Conservation (phyloP, 106 monocot genomes). For the Acanthochlamys bracteata region DNA sequence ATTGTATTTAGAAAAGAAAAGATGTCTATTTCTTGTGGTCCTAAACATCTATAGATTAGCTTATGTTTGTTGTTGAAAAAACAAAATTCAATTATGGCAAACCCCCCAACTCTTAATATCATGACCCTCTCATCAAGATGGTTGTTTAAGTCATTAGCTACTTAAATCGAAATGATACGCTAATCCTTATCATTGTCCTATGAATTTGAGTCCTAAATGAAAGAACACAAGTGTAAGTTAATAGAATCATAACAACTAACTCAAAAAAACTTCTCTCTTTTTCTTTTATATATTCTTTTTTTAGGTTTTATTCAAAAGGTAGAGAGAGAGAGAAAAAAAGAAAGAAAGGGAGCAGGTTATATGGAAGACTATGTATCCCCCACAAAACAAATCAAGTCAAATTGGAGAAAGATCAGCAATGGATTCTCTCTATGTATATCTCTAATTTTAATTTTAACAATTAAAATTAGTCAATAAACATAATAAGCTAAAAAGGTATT, state of each 20-base stretch:
- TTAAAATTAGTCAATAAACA: too few relatives aligned
- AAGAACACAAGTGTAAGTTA: not conserved
- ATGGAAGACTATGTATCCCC: too few relatives aligned
- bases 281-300: not conserved
- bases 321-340: too few relatives aligned
- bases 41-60: too few relatives aligned
- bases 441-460: too few relatives aligned
- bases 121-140: not conserved
- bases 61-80: not conserved
- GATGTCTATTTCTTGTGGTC: too few relatives aligned
- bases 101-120: not conserved
- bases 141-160: not conserved
- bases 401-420: too few relatives aligned
- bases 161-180: not conserved
- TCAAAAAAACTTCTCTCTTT: not conserved
- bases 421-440: too few relatives aligned
- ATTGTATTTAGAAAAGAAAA: not conserved
- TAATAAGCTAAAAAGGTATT: too few relatives aligned
- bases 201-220: not conserved
- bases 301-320: too few relatives aligned
- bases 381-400: too few relatives aligned
- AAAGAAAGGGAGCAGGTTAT: too few relatives aligned
- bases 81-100: not conserved
- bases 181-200: slow-evolving; percentile 1
- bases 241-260: not conserved